A percentile compares a stretch with the other conserved stretches of the same genome.
phyloP scores from a whole-genome alignment of 352 stramenopile genomes.

The Pythium rishiriense region DNA sequence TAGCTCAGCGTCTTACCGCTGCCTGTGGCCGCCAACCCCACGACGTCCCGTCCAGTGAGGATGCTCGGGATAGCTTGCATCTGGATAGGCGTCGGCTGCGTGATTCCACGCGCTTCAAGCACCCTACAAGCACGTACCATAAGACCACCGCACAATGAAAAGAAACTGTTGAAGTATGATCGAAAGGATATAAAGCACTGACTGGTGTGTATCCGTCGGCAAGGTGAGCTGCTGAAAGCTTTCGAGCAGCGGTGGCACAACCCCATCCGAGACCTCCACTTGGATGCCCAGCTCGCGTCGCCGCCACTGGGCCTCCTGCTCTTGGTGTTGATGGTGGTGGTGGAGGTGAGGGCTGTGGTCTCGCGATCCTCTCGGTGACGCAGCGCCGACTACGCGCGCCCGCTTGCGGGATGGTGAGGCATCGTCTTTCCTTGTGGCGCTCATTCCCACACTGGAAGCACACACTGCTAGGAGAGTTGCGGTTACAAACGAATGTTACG shows the following conservation, averaged over 20 bases:
- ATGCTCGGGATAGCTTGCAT: slow-evolving; percentile 93
- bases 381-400: background rate
- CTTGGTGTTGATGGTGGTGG: background rate
- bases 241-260: slow-evolving; percentile 30
- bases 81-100: slow-evolving; percentile 95
- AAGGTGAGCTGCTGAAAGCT: slow-evolving; percentile 44
- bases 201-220: slow-evolving; percentile 27
- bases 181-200: background rate
- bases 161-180: too few relatives aligned
- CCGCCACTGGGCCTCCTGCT: slow-evolving; percentile 47
- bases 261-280: slow-evolving; percentile 26
- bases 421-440: background rate
- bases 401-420: background rate
- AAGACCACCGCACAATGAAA: background rate
- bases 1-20: slow-evolving; percentile 97
- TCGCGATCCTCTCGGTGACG: too few relatives aligned
- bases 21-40: slow-evolving; percentile 93
- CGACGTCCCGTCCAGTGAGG: slow-evolving; percentile 86
- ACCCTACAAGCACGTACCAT: slow-evolving; percentile 14
- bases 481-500: background rate
- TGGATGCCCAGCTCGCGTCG: slow-evolving; percentile 56
- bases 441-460: background rate
- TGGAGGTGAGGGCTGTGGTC: too few relatives aligned
- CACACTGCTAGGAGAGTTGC: background rate
- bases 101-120: slow-evolving; percentile 48